phyloP scores from a whole-genome alignment of 345 rosid species.

The Gossypium turneri region DNA sequence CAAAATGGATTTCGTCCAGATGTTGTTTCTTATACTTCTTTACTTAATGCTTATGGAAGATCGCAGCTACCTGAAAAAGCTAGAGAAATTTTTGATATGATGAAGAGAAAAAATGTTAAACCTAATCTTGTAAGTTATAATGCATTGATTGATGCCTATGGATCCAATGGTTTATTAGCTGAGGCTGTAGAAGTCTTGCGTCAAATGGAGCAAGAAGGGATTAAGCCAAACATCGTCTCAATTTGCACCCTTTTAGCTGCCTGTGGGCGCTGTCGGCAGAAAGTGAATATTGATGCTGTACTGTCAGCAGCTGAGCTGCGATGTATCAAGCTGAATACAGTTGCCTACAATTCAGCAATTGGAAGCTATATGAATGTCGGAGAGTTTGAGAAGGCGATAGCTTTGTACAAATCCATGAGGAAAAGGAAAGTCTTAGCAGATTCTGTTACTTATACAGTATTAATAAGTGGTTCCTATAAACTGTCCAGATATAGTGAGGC shows the following conservation, averaged over 20 bases:
- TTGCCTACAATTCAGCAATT: conserved; percentile 85
- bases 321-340: conserved; percentile 66
- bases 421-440: conserved; percentile 58
- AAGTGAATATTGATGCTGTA: conserved; percentile 69
- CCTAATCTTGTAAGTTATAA: conserved; percentile 79
- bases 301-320: conserved; percentile 78
- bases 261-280: conserved; percentile 69
- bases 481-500: conserved; percentile 74
- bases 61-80: conserved; percentile 73
- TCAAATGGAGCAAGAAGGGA: conserved; percentile 76
- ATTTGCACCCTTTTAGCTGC: conserved; percentile 82
- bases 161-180: conserved; percentile 68
- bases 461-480: conserved; percentile 72
- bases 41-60: conserved; percentile 89
- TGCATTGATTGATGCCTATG: conserved; percentile 89
- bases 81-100: conserved; percentile 63
- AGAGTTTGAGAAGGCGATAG: conserved; percentile 64
- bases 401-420: conserved; percentile 66
- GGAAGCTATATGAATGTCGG: conserved; percentile 82
- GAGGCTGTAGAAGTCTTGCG: conserved; percentile 75
- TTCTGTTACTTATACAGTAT: conserved; percentile 72
- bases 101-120: conserved; percentile 60
- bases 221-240: conserved; percentile 70
- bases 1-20: conserved; percentile 58
- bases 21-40: conserved; percentile 73